Percentiles rank a stretch among this genome's conserved stretches.
These are phyloP conservation scores for Salix arbutifolia DNA, from an alignment of 345 rosid species.

Conservation along the genomic window DNA sequence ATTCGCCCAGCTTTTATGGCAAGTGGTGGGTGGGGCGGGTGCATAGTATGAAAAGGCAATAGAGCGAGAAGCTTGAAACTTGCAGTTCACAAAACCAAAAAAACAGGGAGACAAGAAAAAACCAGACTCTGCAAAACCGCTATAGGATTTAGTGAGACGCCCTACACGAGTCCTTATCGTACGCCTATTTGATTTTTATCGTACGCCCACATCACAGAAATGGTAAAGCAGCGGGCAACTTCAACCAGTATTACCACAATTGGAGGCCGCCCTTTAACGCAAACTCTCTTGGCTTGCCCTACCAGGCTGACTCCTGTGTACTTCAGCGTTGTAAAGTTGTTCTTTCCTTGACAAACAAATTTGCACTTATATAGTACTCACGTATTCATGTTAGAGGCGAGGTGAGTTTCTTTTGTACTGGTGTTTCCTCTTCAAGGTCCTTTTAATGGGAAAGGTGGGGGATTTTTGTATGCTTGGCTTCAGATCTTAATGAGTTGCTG, in stretches of 20 bases:
- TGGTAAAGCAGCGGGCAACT: not conserved
- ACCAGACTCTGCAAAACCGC: conserved; percentile 34
- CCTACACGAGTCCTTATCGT: conserved; percentile 16
- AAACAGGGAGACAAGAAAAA: conserved; percentile 8
- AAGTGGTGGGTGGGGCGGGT: not conserved
- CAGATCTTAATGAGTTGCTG: conserved; percentile 3
- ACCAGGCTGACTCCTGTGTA: not conserved
- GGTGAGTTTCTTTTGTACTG: not conserved
- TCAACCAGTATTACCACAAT: not conserved
- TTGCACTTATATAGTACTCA: not conserved
- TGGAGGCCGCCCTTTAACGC: not conserved
- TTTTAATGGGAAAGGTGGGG: not conserved
- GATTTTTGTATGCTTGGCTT: not conserved
- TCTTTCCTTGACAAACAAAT: not conserved
- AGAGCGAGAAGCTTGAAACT: conserved; percentile 15
- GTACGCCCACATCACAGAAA: conserved; percentile 10
- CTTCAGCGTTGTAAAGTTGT: not conserved
- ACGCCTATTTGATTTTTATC: conserved; percentile 15
- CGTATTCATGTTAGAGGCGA: not conserved
- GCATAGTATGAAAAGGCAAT: not conserved
- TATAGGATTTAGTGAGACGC: not conserved
- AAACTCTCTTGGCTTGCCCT: conserved; percentile 5
- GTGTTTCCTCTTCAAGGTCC: not conserved
- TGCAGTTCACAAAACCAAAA: not conserved
- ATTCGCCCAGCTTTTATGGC: not conserved